Base-by-base conservation (phyloP, 108 stramenopile genomes). In the Parietichytrium sp. region DNA sequence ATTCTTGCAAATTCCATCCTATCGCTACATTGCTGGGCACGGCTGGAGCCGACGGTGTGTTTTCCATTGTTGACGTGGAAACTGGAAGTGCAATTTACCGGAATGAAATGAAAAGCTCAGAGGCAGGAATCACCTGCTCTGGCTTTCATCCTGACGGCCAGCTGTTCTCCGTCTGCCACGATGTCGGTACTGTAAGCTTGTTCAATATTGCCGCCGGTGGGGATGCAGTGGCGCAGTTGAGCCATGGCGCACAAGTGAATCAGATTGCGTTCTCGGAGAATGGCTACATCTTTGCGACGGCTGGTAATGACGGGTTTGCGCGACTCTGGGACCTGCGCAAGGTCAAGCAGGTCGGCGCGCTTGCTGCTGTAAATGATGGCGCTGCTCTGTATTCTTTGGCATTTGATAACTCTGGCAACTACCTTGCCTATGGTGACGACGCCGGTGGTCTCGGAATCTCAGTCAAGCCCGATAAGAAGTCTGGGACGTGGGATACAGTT, bases 141-240 rank as follows among this genome's bases (percentile, higher is more conserved):
- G 30, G 4, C 3, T 82, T 15, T 16, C 61, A 45, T 29, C 82
- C 82, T 10, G 61, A 47, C 47, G 77, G 61, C 29, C 54, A 51
- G 38, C 49, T 50, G 48, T 55, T 78, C 53, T 29, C 55, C 49
- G 54, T 26, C 33, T 20, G 47, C 23, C 18, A 33, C n/a, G 8
- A 18, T 4, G 82, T 18, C 0, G 42, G 49, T 33, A 29, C n/a
- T 3, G 18, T 52, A 20, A 31, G 27, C 4, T 13, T 52, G 3
- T 78, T 48, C 2, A 31, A 27, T 25, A 49, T 27, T 13, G 18
- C 30, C 92, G 13, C 89, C 89, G 3, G 82, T 51, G 49, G 54
- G 94, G 49, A 50, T 84, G 31, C 72, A 95, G 79, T 98, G 94
- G 93, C 95, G 96, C 87, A 87, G 94, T n/a, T 25, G 72, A n/a